phyloP scores from a whole-genome alignment of 2,329 filamentous ascomycete genomes.

The Nannizziopsis barbatae region DNA sequence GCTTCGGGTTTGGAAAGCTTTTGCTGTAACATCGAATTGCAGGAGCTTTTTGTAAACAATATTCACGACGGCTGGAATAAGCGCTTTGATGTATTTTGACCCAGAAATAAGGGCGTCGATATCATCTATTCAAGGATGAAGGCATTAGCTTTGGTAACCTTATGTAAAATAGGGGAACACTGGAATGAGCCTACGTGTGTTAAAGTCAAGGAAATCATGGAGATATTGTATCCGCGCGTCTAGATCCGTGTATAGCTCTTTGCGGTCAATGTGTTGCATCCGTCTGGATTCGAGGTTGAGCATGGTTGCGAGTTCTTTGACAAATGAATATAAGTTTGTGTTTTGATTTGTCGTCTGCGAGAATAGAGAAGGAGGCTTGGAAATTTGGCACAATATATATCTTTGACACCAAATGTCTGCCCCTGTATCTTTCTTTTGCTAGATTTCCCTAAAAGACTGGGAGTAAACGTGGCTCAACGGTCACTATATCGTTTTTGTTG shows the following conservation, averaged over 20 bases:
- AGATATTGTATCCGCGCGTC: conserved; percentile 60
- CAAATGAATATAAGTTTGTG: neutral
- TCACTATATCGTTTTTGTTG: too few species aligned
- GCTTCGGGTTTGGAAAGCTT: conserved; percentile 54
- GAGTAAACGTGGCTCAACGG: too few species aligned
- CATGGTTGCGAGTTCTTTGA: neutral
- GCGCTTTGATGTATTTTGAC: conserved; percentile 65
- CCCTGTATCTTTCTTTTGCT: too few species aligned
- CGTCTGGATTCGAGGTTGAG: conserved; percentile 8
- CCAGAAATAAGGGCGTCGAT: conserved; percentile 59
- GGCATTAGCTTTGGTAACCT: neutral
- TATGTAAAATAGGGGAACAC: too few species aligned
- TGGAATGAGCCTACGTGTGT: conserved; percentile 44
- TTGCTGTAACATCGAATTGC: conserved; percentile 69
- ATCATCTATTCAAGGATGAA: conserved; percentile 43
- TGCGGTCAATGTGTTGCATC: conserved; percentile 54
- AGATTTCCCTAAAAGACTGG: too few species aligned
- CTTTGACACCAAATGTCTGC: too few species aligned
- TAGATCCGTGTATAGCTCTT: conserved; percentile 59
- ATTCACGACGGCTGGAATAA: conserved; percentile 73
- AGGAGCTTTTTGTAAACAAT: conserved; percentile 75
- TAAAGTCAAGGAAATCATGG: conserved; percentile 66
- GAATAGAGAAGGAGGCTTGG: too few species aligned
- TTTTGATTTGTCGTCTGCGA: neutral
- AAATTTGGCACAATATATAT: too few species aligned